Conservation (phyloP, 2,329 filamentous ascomycete genomes). For the Talaromyces sp. region DNA sequence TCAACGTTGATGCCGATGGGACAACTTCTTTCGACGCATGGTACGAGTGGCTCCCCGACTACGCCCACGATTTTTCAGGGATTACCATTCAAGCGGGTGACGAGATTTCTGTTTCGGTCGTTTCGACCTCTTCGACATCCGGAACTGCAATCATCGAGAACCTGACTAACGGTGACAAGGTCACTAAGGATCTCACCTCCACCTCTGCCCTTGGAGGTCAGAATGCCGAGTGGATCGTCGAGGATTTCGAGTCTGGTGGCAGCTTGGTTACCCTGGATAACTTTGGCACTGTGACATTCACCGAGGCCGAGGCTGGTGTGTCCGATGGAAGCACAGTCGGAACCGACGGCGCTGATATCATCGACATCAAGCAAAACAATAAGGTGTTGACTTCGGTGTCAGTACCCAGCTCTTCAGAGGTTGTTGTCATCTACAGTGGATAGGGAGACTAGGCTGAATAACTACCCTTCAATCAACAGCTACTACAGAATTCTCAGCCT, state of each 20-base stretch:
- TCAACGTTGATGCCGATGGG: conserved; percentile 37
- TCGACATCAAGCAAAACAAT: conserved; percentile 43
- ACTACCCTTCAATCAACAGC: not conserved
- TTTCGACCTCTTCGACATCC: conserved; percentile 35
- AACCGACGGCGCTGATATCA: conserved; percentile 34
- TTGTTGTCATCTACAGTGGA: conserved; percentile 19
- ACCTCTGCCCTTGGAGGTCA: conserved; percentile 42
- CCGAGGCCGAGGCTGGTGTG: conserved; percentile 23
- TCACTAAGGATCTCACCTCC: conserved; percentile 45
- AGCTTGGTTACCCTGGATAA: conserved; percentile 41
- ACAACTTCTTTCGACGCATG: conserved; percentile 48
- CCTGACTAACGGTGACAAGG: conserved; percentile 45
- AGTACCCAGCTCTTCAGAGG: conserved; percentile 19
- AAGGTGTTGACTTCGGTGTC: conserved; percentile 26
- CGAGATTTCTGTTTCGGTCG: conserved; percentile 35
- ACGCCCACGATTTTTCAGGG: conserved; percentile 47
- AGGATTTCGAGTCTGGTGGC: conserved; percentile 43
- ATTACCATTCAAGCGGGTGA: conserved; percentile 43
- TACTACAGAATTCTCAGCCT: not conserved
- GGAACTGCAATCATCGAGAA: conserved; percentile 49
- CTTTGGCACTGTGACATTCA: conserved; percentile 42
- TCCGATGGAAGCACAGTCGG: conserved; percentile 18
- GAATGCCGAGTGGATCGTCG: conserved; percentile 60
- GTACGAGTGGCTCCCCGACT: conserved; percentile 58
- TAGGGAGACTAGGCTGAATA: not conserved